Evolutionary conservation across 2,329 filamentous ascomycete species (phyloP).

Genomic region (Chaetomiaceae sp.): DNA sequence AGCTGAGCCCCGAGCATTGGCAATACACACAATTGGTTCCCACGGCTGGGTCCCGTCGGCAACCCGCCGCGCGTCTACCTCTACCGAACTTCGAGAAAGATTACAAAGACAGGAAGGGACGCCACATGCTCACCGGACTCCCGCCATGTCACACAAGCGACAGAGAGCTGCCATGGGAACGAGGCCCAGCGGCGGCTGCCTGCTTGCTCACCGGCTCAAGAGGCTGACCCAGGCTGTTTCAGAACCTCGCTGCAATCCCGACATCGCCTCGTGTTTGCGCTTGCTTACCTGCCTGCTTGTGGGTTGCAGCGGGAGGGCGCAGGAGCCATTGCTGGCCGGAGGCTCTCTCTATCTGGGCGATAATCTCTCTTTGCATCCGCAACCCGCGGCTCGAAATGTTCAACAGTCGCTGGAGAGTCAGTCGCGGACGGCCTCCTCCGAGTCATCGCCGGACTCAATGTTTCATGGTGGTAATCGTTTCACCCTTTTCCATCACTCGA

Average conservation of each 20-base stretch:
- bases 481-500: not conserved
- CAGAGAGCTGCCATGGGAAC: constrained; percentile 6
- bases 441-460: no score
- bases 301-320: constrained; percentile 14
- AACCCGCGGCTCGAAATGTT: no score
- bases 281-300: constrained; percentile 15
- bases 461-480: not conserved
- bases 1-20: not conserved
- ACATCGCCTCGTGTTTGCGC: constrained; percentile 17
- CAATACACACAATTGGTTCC: not conserved
- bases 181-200: not conserved
- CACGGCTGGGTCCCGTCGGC: not conserved
- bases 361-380: no score
- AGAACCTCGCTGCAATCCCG: not conserved
- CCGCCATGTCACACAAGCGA: constrained; percentile 18
- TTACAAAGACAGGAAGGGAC: constrained; percentile 2
- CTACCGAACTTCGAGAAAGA: constrained; percentile 18
- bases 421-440: no score
- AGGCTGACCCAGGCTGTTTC: not conserved
- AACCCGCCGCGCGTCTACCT: constrained; percentile 1
- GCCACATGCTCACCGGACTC: constrained; percentile 18
- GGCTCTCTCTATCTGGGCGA: not conserved
- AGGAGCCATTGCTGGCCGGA: not conserved
- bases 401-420: no score
- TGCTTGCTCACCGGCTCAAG: not conserved